These are phyloP conservation scores for Aspergillus clavatus DNA, from an alignment of 2,329 filamentous ascomycete genomes.

Conservation along the genomic window DNA sequence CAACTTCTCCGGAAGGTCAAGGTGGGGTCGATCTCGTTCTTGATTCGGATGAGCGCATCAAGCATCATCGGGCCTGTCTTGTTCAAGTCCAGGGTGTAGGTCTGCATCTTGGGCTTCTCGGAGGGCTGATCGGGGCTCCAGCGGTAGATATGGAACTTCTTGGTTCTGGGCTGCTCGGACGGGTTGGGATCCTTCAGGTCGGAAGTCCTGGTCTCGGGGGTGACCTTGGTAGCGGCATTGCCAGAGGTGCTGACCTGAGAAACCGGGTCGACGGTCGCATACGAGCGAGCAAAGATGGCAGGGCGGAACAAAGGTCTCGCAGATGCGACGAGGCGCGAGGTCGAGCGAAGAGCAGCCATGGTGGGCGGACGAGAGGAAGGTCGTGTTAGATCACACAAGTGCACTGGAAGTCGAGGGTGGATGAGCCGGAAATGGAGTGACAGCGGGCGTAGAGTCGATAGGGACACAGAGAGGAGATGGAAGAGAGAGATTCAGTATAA, in stretches of 20 bases:
- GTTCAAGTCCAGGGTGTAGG: constrained; percentile 91
- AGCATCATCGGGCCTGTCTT: constrained; percentile 99
- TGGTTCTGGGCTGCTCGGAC: constrained; percentile 59
- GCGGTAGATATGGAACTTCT: constrained; percentile 98
- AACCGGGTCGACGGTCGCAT: constrained; percentile 44
- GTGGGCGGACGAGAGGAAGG: constrained; percentile 16
- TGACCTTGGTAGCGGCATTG: constrained; percentile 28
- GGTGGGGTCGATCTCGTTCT: constrained; percentile 97
- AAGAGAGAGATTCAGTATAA: constrained; percentile 3
- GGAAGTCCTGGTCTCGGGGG: constrained; percentile 52
- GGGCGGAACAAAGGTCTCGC: constrained; percentile 41
- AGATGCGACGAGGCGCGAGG: constrained; percentile 42
- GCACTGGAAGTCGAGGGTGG: constrained; percentile 2
- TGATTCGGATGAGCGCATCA: constrained; percentile 94
- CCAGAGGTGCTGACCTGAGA: constrained; percentile 24
- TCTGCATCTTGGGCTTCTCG: constrained; percentile 93
- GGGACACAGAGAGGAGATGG: constrained; percentile 3
- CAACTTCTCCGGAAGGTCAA: constrained; percentile 94
- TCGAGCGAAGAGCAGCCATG: constrained; percentile 48
- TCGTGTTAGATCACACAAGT: constrained; percentile 7
- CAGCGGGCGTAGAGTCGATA: neutral
- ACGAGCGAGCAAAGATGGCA: constrained; percentile 39
- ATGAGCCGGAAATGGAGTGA: neutral
- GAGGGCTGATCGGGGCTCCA: constrained; percentile 94
- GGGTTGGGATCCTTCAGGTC: constrained; percentile 58